Percentiles rank a stretch among this genome's conserved stretches.
Evolutionary conservation across 106 monocot species (phyloP).

Genomic region (Platanthera zijinensis): DNA sequence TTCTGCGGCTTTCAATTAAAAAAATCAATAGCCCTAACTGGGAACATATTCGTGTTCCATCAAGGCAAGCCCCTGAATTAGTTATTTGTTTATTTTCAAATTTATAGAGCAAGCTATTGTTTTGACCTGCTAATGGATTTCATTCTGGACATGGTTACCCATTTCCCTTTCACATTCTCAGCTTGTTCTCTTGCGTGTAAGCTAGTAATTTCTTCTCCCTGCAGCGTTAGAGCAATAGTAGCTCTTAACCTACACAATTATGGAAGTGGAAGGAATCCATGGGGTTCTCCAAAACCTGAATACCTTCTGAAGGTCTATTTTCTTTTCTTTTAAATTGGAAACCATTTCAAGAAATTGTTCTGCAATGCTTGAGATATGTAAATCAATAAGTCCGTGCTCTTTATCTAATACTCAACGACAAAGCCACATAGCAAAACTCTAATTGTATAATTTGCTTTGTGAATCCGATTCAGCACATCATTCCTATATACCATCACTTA

Average conservation of each 20-base stretch:
- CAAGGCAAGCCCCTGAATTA: conserved; percentile 9
- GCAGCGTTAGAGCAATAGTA: conserved; percentile 60
- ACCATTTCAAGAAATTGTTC: background rate
- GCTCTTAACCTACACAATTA: conserved; percentile 70
- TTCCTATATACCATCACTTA: background rate
- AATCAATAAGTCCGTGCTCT: background rate
- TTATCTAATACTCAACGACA: background rate
- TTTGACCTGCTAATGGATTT: background rate
- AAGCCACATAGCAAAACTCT: background rate
- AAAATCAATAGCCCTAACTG: conserved; percentile 20
- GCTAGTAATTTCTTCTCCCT: conserved; percentile 3
- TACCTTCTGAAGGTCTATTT: conserved; percentile 56
- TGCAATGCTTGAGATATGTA: background rate
- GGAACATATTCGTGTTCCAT: conserved; percentile 24
- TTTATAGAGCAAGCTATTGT: background rate
- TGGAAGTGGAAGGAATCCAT: conserved; percentile 79
- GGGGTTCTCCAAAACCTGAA: conserved; percentile 64
- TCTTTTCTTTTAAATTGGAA: background rate
- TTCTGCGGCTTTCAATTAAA: conserved; percentile 20
- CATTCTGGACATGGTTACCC: background rate
- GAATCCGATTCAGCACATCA: background rate
- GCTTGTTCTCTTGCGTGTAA: background rate
- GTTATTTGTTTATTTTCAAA: background rate
- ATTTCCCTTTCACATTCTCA: background rate
- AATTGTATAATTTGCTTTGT: background rate